Percentiles rank a stretch among this genome's conserved stretches.
Evolutionary conservation across 139 green algal species (phyloP).

Genomic region (Closterium sp.): DNA sequence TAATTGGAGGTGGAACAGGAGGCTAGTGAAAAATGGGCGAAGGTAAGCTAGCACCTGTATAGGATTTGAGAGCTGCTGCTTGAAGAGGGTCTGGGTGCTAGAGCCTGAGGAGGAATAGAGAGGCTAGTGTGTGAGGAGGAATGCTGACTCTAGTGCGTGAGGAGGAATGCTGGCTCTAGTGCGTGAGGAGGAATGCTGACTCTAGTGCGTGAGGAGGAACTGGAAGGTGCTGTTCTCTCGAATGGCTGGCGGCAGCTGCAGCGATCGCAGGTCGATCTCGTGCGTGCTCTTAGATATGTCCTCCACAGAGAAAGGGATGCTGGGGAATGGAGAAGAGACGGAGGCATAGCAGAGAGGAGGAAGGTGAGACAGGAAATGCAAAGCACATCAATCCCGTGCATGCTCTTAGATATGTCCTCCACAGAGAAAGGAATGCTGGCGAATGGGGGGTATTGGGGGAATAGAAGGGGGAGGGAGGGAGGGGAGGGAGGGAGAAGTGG

Average conservation of each 20-base stretch:
- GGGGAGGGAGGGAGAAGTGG: background rate
- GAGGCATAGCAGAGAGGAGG: background rate
- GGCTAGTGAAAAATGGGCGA: too few relatives aligned
- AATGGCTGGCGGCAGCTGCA: constrained; percentile 34
- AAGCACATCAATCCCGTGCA: constrained; percentile 18
- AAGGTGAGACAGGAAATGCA: background rate
- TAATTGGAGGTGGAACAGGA: too few relatives aligned
- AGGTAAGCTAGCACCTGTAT: too few relatives aligned
- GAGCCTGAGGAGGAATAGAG: too few relatives aligned
- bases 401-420: constrained; percentile 53
- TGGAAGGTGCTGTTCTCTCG: constrained; percentile 29
- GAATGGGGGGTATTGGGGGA: too few relatives aligned
- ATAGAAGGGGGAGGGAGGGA: background rate
- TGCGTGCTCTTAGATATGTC: constrained; percentile 52
- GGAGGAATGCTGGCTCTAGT: background rate
- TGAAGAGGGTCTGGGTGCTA: too few relatives aligned
- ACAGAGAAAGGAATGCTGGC: constrained; percentile 58
- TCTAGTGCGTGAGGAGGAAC: constrained; percentile 25
- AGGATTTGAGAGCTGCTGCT: too few relatives aligned
- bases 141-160: background rate
- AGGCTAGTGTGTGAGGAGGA: too few relatives aligned
- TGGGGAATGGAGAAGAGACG: background rate
- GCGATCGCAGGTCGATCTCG: constrained; percentile 30
- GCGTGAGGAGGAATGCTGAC: background rate
- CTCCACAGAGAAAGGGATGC: constrained; percentile 60